phyloP scores from a whole-genome alignment of 805 yeast species.

The Kodamaea neixiangensis region DNA sequence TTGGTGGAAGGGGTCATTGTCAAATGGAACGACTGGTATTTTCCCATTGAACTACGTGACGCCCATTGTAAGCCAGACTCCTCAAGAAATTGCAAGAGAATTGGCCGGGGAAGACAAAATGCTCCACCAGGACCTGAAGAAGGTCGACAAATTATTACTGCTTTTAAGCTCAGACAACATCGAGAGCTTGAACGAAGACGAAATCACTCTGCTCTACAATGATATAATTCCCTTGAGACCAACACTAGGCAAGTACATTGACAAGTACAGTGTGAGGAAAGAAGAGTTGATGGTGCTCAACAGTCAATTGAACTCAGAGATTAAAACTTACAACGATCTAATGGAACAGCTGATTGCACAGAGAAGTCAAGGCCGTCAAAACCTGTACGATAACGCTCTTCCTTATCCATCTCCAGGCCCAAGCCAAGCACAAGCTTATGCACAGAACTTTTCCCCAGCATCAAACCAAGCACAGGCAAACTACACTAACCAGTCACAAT shows the following conservation, averaged over 20 bases:
- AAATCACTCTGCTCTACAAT: slow-evolving; percentile 71
- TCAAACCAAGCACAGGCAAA: neutral
- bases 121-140: slow-evolving; percentile 50
- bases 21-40: slow-evolving; percentile 76
- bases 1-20: slow-evolving; percentile 91
- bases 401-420: slow-evolving; percentile 2
- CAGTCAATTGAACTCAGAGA: slow-evolving; percentile 68
- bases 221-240: slow-evolving; percentile 73
- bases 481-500: neutral
- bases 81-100: slow-evolving; percentile 57
- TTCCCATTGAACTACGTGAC: slow-evolving; percentile 92
- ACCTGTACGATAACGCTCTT: neutral
- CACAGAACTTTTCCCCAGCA: neutral
- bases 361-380: slow-evolving; percentile 8
- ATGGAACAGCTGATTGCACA: slow-evolving; percentile 46
- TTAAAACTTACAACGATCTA: slow-evolving; percentile 66
- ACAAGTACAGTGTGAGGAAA: slow-evolving; percentile 71
- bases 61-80: slow-evolving; percentile 66
- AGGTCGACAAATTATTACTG: slow-evolving; percentile 70
- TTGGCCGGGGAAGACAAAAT: slow-evolving; percentile 52
- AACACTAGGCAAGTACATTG: slow-evolving; percentile 70
- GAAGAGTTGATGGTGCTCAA: slow-evolving; percentile 77
- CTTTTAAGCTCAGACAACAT: slow-evolving; percentile 45
- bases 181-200: slow-evolving; percentile 53
- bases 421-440: neutral